Evolutionary conservation across 1,284 basidiomycete species (phyloP).

Genomic region (Marasmius sp.): DNA sequence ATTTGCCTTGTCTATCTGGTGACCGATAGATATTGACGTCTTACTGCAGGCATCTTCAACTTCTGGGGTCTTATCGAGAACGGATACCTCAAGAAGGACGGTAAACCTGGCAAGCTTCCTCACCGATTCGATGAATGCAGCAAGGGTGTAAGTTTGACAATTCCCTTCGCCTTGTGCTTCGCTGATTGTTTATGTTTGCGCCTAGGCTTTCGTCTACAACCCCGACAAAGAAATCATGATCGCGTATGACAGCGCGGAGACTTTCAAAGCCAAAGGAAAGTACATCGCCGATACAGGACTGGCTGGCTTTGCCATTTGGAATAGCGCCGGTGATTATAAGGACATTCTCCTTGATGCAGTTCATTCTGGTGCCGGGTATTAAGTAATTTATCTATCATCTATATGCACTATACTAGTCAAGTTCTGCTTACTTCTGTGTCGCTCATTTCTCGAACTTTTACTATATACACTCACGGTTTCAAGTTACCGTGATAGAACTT

Average conservation of each 20-base stretch:
- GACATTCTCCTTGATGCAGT: conserved; percentile 47
- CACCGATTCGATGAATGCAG: conserved; percentile 53
- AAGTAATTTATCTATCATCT: too few relatives aligned
- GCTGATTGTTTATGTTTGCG: too few relatives aligned
- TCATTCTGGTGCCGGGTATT: background rate
- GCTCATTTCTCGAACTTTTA: too few relatives aligned
- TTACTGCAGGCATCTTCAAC: conserved; percentile 39
- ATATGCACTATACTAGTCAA: too few relatives aligned
- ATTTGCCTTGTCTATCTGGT: background rate
- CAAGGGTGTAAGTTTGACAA: conserved; percentile 46
- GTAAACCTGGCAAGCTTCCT: conserved; percentile 35
- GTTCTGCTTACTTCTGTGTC: too few relatives aligned
- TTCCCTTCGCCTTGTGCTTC: background rate
- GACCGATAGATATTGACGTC: background rate
- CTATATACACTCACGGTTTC: too few relatives aligned
- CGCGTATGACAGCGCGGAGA: conserved; percentile 51
- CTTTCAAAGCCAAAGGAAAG: conserved; percentile 47
- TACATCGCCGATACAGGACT: conserved; percentile 41
- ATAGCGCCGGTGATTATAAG: conserved; percentile 51
- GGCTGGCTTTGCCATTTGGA: conserved; percentile 59
- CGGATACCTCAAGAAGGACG: conserved; percentile 44
- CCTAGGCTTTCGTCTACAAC: conserved; percentile 57
- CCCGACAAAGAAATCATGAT: conserved; percentile 43
- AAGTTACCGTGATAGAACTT: too few relatives aligned
- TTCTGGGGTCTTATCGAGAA: conserved; percentile 47